These are phyloP conservation scores for Sclerotinia nivalis DNA, from an alignment of 2,329 filamentous ascomycete species.

Conservation along the genomic window DNA sequence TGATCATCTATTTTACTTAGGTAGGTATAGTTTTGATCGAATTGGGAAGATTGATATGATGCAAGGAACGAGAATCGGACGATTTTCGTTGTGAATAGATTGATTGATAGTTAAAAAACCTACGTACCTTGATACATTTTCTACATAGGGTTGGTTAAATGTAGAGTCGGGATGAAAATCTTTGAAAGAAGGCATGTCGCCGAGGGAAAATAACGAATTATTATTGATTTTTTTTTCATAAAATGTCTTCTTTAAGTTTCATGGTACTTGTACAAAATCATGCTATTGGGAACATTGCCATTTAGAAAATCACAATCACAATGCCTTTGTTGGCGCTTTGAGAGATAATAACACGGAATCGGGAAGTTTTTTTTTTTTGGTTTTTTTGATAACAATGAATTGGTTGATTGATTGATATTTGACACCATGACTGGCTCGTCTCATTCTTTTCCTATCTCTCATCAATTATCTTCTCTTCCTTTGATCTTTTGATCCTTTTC, in stretches of 20 bases:
- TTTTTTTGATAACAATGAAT: background rate
- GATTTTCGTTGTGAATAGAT: background rate
- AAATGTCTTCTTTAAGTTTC: background rate
- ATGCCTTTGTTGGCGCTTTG: background rate
- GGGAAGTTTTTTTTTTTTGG: background rate
- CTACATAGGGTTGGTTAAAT: constrained; percentile 10
- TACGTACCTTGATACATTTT: constrained; percentile 1
- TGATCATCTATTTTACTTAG: background rate
- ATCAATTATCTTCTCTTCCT: background rate
- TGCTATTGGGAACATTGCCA: background rate
- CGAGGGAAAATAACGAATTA: background rate
- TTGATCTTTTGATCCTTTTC: background rate
- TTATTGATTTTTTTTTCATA: background rate
- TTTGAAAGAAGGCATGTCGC: background rate
- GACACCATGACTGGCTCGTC: background rate
- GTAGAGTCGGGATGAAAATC: background rate
- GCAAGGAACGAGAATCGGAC: constrained; percentile 18
- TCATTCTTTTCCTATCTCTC: background rate
- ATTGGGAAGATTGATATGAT: constrained; percentile 8
- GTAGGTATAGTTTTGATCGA: background rate
- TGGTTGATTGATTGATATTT: background rate
- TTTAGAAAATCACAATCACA: background rate
- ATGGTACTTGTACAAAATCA: background rate
- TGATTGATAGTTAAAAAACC: background rate
- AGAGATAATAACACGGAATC: constrained; percentile 3